Conservation (phyloP, 164 flowering plant genomes). For the Macadamia integrifolia region DNA sequence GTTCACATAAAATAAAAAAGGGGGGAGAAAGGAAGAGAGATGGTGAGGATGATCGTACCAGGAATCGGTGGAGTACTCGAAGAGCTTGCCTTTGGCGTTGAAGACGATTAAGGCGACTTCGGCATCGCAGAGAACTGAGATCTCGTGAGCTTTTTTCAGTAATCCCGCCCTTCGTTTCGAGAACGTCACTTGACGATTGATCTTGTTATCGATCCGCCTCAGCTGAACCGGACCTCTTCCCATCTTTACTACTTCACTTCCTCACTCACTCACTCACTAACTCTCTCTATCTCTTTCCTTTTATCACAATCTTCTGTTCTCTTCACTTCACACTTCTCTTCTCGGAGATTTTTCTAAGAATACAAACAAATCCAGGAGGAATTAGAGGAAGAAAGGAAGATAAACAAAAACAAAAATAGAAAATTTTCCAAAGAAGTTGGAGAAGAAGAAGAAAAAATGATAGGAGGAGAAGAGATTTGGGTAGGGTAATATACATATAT, state of each 20-base stretch:
- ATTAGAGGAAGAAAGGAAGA: neutral
- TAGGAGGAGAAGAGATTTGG: neutral
- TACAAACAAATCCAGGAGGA: no score
- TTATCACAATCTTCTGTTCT: no score
- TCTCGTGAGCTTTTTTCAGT: constrained; percentile 49
- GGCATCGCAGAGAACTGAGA: constrained; percentile 48
- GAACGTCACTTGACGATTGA: constrained; percentile 49
- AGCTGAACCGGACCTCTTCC: constrained; percentile 52
- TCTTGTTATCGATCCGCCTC: constrained; percentile 53
- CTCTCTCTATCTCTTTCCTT: neutral
- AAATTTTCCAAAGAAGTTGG: neutral
- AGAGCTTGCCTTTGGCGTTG: constrained; percentile 44
- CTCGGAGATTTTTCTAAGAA: no score
- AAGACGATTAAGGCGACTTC: constrained; percentile 48
- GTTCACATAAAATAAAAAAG: no score
- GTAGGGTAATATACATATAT: neutral
- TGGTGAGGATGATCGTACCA: constrained; percentile 13
- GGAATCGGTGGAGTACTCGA: constrained; percentile 35
- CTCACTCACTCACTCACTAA: no score
- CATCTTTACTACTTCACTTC: constrained; percentile 13
- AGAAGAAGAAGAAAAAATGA: neutral
- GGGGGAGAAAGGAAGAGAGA: no score
- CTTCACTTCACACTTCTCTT: no score
- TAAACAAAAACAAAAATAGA: neutral
- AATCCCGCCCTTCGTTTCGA: constrained; percentile 40